A percentile compares a stretch with the other conserved stretches of the same genome.
Evolutionary conservation across 2,329 filamentous ascomycete species (phyloP).

Genomic region (Polychaeton citri): DNA sequence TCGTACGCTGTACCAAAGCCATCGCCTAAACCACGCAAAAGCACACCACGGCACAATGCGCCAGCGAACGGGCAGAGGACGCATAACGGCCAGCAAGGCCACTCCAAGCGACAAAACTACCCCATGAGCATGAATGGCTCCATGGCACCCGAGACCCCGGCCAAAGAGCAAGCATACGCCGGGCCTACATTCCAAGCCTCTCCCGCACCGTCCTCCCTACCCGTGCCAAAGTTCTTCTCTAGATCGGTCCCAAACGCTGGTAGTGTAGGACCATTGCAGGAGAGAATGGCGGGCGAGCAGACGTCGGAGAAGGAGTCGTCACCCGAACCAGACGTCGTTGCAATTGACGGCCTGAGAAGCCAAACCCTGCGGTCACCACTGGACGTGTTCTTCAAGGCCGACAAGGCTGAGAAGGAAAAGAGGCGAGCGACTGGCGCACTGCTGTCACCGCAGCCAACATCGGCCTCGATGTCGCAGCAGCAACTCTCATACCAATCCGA

Average conservation of each 20-base stretch:
- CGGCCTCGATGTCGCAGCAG: not conserved
- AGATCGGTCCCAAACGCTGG: slow-evolving; percentile 59
- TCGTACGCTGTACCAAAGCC: not conserved
- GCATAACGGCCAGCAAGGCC: slow-evolving; percentile 9
- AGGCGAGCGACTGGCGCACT: slow-evolving; percentile 41
- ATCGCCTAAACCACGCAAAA: not conserved
- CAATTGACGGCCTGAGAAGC: slow-evolving; percentile 29
- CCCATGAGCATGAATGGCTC: slow-evolving; percentile 30
- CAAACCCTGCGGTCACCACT: slow-evolving; percentile 52
- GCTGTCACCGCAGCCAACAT: slow-evolving; percentile 26
- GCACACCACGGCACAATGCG: not conserved
- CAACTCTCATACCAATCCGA: not conserved
- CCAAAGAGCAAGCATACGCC: slow-evolving; percentile 55
- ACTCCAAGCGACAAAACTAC: slow-evolving; percentile 19
- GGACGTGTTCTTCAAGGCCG: slow-evolving; percentile 80
- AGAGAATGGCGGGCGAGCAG: slow-evolving; percentile 30
- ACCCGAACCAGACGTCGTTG: slow-evolving; percentile 31
- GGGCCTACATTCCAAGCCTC: slow-evolving; percentile 92
- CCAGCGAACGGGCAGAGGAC: not conserved
- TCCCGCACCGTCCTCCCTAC: slow-evolving; percentile 77
- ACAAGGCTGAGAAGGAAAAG: slow-evolving; percentile 59
- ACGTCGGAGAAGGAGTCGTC: slow-evolving; percentile 35
- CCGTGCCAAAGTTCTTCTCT: slow-evolving; percentile 77
- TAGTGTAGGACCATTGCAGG: slow-evolving; percentile 23
- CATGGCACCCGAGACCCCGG: slow-evolving; percentile 27